Evolutionary conservation across 2,329 filamentous ascomycete genomes (phyloP), one percentile per base, ranked within the genome.

Genomic region (Ophiostoma populinum): DNA sequence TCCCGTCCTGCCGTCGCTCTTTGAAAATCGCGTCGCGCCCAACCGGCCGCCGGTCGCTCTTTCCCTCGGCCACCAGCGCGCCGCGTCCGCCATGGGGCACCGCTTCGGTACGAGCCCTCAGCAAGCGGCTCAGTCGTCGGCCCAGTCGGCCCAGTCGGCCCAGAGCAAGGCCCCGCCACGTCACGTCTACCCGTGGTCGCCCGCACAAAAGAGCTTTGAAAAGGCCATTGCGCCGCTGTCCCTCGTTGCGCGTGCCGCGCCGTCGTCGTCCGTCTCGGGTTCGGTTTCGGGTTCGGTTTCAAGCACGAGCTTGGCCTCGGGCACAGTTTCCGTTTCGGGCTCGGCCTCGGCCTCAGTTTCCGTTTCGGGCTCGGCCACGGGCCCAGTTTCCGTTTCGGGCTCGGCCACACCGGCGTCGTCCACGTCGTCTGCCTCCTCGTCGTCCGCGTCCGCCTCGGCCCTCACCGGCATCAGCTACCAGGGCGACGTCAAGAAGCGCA

Each of bases 401-500:
- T n/a, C n/a, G 24, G 17, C 29, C 18, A 31, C 34, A 2, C 7
- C n/a, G n/a, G n/a, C 30, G 12, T 20, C 24, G 17, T 18, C n/a
- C 9, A 43, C 34, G 31, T 36, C 36, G 35, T 44, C 36, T 13
- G 39, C 41, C 17, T 40, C 39, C 11, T 41, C 40, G 12, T 30
- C 37, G 20, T 39, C 46, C 4, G 45, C 37, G 33, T 33, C 36
- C 33, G 40, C 41, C 33, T 42, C 41, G 28, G 38, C 45, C 35
- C 5, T n/a, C 20, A 15, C 18, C 3, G 12, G 9, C 13, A 17
- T 33, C 21, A 70, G 71, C 22, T 81, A 86, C 55, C 71, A 80
- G 33, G 90, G 90, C 2, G 85, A 76, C 55, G 92, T 98, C 74
- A 86, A 83, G 65, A 93, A 92, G 65, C 81, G 87, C 51, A 83